Evolutionary conservation across 176 grass and related monocot genomes (phyloP), one percentile per base, ranked within the genome.

Genomic region (Neostapfia colusana): DNA sequence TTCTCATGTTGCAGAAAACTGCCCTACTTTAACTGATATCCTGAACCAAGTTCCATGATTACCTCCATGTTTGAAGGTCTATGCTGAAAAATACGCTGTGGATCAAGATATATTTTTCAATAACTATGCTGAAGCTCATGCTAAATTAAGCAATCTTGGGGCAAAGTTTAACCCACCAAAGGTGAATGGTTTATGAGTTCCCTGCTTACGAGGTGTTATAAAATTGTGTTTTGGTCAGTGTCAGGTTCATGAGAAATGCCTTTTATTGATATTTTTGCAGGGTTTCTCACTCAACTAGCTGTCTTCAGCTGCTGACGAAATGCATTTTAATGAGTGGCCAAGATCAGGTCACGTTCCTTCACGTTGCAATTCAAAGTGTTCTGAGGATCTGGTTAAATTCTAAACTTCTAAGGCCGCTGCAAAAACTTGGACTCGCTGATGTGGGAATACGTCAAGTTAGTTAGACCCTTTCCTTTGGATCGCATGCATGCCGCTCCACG

Each of bases 61-160:
- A 62, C 39, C 73, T 67, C 2, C 42, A 38, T 59, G 49, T 26
- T 84, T 73, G 55, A 75, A 97, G 94, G 62, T 79, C 69, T 89
- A 93, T 84, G 94, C 94, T 79, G 86, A 89, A 14, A 97, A 91
- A 65, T 97, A 97, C n/a, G 84, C 91, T 1, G 69, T 64, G 75
- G 88, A 93, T 44, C 88, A 97, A 65, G 88, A 91, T 83, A 59
- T 79, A 36, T 97, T 97, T 86, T 97, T 97, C 38, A 49, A 84
- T 38, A 88, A 97, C 76, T 97, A 93, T 12, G 88, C 94, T 63
- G 91, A 93, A 90, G 88, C 94, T 81, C 94, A 97, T 89, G 94
- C 94, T 64, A 97, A 93, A 83, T 74, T 97, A 44, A 97, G 94
- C 86, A 97, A 91, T 81, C 89, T 93, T 3, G 94, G 94, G 21